Evolutionary conservation across 2,329 filamentous ascomycete species (phyloP), one percentile per base, ranked within the genome.

Genomic region (Beauveria brongniartii): DNA sequence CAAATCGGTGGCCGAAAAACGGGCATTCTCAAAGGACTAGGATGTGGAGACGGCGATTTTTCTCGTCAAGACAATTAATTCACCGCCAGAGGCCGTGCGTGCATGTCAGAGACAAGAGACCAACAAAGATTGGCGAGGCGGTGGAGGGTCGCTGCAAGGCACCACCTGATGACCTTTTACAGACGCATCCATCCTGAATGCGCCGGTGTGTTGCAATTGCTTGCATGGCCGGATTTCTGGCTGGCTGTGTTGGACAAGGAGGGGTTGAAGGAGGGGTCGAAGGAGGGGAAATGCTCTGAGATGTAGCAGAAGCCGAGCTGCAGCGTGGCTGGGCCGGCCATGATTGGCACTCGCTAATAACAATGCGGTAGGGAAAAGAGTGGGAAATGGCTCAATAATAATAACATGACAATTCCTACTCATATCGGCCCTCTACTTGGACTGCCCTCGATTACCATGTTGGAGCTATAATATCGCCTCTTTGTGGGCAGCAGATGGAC

Each of bases 61-160:
- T 44, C 34, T n/a, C 28, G 10, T 37, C 52, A 47, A 3, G n/a
- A n/a, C 24, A 26, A 37, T 34, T 24, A 24, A 43, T 53, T 46
- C 57, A 59, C 57, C 57, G 57, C 57, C 57, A 59, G 50, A 59
- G 57, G 41, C 57, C 57, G 57, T 59, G 57, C 57, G 50, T 43
- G 18, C 46, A 44, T 24, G 48, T 20, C 54, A 37, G 57, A 53
- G 41, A 41, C 57, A 59, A 37, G 57, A 53, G 41, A 41, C 57
- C 50, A 16, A 14, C 47, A 26, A 8, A 41, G 48, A 59, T 59
- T 52, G 47, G 37, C 37, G 48, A 52, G 12, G 16, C 2, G 34
- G 56, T 34, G 56, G 47, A 44, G 41, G 40, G 34, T 43, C 22
- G 47, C 46, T 58, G 55, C 47, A 52, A 52, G 37, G 37, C 18